Evolutionary conservation across 2,329 filamentous ascomycete genomes (phyloP).

Genomic region (Akanthomyces lecanii): DNA sequence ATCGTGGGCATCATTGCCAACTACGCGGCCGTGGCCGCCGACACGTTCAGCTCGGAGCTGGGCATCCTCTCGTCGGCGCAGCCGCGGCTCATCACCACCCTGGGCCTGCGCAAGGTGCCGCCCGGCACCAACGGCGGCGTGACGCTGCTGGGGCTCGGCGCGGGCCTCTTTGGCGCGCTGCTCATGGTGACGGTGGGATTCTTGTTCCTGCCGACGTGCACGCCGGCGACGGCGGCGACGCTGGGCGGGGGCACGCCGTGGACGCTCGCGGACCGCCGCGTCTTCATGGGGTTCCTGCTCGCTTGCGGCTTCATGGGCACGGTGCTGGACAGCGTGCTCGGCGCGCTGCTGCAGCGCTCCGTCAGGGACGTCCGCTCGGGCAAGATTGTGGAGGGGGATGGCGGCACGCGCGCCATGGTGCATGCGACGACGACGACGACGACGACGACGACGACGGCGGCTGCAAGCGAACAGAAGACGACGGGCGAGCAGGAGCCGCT

Average conservation of each 20-base stretch:
- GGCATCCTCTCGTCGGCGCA: constrained; percentile 75
- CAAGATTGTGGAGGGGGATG: constrained; percentile 83
- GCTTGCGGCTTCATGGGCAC: constrained; percentile 75
- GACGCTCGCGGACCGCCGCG: constrained; percentile 41
- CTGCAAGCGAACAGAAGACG: constrained; percentile 34
- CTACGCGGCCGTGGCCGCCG: constrained; percentile 86
- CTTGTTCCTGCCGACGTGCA: constrained; percentile 66
- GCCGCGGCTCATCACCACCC: constrained; percentile 83
- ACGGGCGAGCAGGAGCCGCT: constrained; percentile 36
- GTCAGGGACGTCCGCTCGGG: constrained; percentile 80
- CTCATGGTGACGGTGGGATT: constrained; percentile 64
- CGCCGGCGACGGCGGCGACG: constrained; percentile 32
- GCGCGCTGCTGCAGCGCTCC: constrained; percentile 78
- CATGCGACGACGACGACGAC: constrained; percentile 31
- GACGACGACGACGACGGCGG: constrained; percentile 29
- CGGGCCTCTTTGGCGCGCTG: constrained; percentile 70
- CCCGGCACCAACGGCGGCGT: constrained; percentile 93
- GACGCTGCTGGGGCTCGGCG: constrained; percentile 66
- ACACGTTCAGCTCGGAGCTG: constrained; percentile 93
- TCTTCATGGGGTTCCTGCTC: constrained; percentile 56
- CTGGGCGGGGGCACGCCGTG: constrained; percentile 46
- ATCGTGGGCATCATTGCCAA: constrained; percentile 68
- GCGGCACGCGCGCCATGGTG: constrained; percentile 58
- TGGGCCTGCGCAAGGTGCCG: constrained; percentile 70
- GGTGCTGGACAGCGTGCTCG: constrained; percentile 81